Percentiles rank a stretch among this genome's conserved stretches.
phyloP scores from a whole-genome alignment of 2,329 filamentous ascomycete genomes.

The Madurella fahalii region DNA sequence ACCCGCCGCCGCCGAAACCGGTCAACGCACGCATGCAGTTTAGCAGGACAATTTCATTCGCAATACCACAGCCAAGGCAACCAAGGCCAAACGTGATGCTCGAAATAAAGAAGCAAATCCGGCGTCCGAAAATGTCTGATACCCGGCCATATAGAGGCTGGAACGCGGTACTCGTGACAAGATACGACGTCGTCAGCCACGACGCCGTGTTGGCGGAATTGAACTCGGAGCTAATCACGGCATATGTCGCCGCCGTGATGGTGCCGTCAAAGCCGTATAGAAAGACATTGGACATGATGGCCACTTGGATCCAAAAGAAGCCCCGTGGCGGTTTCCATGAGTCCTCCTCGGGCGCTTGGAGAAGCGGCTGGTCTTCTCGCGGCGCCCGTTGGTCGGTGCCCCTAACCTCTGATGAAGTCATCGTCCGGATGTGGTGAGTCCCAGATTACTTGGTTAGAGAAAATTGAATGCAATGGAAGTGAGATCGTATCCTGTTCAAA shows the following conservation, averaged over 20 bases:
- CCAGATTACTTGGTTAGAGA: no score
- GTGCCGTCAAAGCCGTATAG: slow-evolving; percentile 67
- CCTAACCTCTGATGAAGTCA: background rate
- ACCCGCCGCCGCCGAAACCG: slow-evolving; percentile 65
- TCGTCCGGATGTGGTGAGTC: background rate
- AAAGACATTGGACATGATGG: slow-evolving; percentile 63
- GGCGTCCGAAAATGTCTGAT: slow-evolving; percentile 65
- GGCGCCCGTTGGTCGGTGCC: background rate
- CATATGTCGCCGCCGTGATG: slow-evolving; percentile 69
- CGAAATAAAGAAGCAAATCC: slow-evolving; percentile 60
- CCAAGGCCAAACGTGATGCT: slow-evolving; percentile 58
- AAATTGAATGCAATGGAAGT: no score
- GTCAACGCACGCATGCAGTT: slow-evolving; percentile 63
- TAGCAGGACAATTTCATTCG: slow-evolving; percentile 53
- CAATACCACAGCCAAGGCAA: slow-evolving; percentile 61
- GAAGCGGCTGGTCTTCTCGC: slow-evolving; percentile 24
- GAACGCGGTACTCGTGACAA: slow-evolving; percentile 67
- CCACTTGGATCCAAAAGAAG: slow-evolving; percentile 56
- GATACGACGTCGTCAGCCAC: slow-evolving; percentile 70
- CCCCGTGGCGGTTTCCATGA: slow-evolving; percentile 20
- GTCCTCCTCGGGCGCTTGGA: slow-evolving; percentile 19
- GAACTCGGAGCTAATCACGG: slow-evolving; percentile 71
- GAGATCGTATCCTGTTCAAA: no score
- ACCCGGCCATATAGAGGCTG: slow-evolving; percentile 68
- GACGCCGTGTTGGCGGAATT: slow-evolving; percentile 67